phyloP scores from a whole-genome alignment of 2,329 filamentous ascomycete species.

The Aspergillus luchuensis region DNA sequence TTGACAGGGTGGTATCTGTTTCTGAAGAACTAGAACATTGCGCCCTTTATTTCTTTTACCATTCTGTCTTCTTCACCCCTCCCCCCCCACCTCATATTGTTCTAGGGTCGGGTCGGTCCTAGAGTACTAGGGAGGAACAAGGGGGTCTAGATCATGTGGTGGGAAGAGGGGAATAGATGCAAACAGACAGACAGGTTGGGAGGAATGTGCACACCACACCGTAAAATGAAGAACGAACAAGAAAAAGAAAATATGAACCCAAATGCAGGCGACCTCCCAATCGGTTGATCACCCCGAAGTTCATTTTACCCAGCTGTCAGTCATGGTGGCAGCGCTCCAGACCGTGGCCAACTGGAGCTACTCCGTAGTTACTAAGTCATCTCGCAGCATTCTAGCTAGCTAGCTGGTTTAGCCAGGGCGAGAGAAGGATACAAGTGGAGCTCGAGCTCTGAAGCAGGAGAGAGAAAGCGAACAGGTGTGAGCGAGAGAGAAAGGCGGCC shows the following conservation, averaged over 20 bases:
- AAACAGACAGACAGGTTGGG: too few relatives aligned
- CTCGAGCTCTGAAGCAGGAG: not conserved
- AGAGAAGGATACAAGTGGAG: conserved; percentile 8
- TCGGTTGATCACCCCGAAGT: not conserved
- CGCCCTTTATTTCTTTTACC: conserved; percentile 2
- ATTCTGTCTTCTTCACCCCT: too few relatives aligned
- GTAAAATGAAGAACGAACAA: not conserved
- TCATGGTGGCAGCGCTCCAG: conserved; percentile 5
- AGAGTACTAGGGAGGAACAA: not conserved
- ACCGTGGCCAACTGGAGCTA: conserved; percentile 4
- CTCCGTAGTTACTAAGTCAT: not conserved
- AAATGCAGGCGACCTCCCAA: not conserved
- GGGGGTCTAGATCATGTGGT: not conserved
- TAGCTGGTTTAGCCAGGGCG: not conserved
- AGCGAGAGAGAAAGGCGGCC: not conserved
- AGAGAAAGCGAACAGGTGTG: too few relatives aligned
- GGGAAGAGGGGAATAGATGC: not conserved
- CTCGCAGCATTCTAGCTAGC: not conserved
- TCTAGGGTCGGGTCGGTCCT: not conserved
- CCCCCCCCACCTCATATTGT: not conserved
- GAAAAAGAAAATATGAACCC: not conserved
- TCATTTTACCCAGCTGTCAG: conserved; percentile 1
- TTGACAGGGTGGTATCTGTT: not conserved
- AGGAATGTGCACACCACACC: not conserved
- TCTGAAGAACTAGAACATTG: not conserved